Conservation (phyloP, 2,329 filamentous ascomycete species). For the Fusarium humuli region DNA sequence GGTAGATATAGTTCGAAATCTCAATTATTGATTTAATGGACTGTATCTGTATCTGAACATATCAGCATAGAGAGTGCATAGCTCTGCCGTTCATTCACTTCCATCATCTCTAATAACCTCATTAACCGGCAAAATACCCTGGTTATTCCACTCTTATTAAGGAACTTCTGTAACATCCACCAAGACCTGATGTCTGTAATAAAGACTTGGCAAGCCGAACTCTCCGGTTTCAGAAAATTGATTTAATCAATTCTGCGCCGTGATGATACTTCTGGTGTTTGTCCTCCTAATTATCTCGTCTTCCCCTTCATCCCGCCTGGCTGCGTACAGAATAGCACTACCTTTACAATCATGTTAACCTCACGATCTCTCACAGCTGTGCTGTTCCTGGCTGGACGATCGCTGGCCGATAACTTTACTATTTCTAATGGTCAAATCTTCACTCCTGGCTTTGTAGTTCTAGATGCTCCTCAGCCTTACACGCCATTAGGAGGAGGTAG, state of each 20-base stretch:
- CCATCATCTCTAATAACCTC: neutral
- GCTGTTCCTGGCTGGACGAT: constrained; percentile 42
- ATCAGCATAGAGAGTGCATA: neutral
- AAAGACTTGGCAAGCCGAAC: constrained; percentile 11
- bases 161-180: constrained; percentile 24
- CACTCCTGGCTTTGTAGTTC: constrained; percentile 74
- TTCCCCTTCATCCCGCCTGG: neutral
- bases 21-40: neutral
- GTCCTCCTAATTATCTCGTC: neutral
- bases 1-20: neutral
- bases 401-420: constrained; percentile 61
- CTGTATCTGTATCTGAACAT: neutral
- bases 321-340: neutral
- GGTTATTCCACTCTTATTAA: constrained; percentile 38
- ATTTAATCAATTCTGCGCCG: constrained; percentile 14
- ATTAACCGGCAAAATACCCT: constrained; percentile 29
- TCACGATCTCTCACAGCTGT: constrained; percentile 13
- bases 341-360: constrained; percentile 19
- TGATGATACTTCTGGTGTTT: constrained; percentile 5
- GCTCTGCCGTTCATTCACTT: neutral
- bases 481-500: constrained; percentile 72
- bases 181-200: constrained; percentile 19
- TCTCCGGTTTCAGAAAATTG: constrained; percentile 35
- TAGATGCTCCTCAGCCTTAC: constrained; percentile 73
- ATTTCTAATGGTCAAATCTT: constrained; percentile 74